A percentile compares a stretch with the other conserved stretches of the same genome.
phyloP scores from a whole-genome alignment of 768 basidiomycete species.

The Lepiota venenata region DNA sequence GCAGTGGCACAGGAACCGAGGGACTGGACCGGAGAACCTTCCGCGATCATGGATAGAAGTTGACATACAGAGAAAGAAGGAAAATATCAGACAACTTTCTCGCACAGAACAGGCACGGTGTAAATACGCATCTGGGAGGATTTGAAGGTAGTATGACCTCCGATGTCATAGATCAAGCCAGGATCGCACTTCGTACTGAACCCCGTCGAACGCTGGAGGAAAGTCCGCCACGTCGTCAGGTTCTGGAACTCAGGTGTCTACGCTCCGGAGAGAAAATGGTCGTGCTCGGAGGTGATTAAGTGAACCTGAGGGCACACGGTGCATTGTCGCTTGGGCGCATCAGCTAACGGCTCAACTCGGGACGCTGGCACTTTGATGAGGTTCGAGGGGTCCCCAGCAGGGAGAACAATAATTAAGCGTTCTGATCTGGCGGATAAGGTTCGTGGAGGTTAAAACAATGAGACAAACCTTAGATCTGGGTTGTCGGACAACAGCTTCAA shows the following conservation, averaged over 20 bases:
- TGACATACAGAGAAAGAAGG: not conserved
- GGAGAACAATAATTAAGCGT: not conserved
- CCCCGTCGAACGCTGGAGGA: not conserved
- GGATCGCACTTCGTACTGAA: constrained; percentile 1
- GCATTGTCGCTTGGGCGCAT: too few relatives aligned
- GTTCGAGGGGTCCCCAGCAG: too few relatives aligned
- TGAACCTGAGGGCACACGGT: not conserved
- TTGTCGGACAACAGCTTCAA: not conserved
- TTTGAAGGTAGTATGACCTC: constrained; percentile 5
- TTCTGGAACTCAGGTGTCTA: constrained; percentile 1
- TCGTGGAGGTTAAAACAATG: not conserved
- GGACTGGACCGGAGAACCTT: not conserved
- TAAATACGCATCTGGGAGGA: constrained; percentile 2
- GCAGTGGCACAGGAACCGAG: not conserved
- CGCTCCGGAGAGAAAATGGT: not conserved
- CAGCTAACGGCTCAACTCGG: not conserved
- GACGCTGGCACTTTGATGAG: not conserved
- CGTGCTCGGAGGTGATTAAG: not conserved
- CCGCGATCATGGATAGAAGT: not conserved
- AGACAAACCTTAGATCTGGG: constrained; percentile 5
- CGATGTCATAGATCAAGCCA: constrained; percentile 2
- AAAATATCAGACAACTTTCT: not conserved
- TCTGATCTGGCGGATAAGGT: not conserved
- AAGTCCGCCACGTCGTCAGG: not conserved
- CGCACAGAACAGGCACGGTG: not conserved